Base-by-base conservation (phyloP, 768 basidiomycete genomes). In the Amanita rubescens region DNA sequence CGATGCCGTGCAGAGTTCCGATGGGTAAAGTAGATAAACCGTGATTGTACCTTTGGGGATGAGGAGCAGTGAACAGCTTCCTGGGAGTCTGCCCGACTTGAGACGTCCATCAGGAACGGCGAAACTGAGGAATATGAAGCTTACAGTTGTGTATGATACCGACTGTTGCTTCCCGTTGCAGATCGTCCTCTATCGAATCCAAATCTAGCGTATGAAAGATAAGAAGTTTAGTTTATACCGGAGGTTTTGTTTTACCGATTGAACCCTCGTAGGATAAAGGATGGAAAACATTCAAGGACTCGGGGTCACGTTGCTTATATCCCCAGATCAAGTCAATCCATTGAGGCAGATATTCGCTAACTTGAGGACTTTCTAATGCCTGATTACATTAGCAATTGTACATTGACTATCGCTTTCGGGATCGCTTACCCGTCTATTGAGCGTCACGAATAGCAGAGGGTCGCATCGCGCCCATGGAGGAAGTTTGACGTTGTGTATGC, bases 251-350 rank as follows among this genome's bases (percentile, higher is more conserved):
- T 71, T 17, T 54, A 83, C 89, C 85, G 57, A 95, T 87, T 0
- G 90, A 85, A 3, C 93, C 92, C 60, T 94, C 92, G 61, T 96
- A 96, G 14, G 91, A 94, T 33, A 96, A 70, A 0, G 94, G 94
- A 66, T 96, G 94, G 71, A 91, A 96, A 6, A 85, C 87, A 60
- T 96, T 97, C 55, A 85, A 68, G 0, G 87, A 80, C 6, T 77
- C 79, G 0, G 80, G 72, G 62, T 94, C 91, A 3, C 81, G 82
- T 73, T 95, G 90, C 56, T 89, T 89, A 65, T 69, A 81, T 33
- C 90, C 90, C 90, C 94, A 97, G 49, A 94, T 89, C 27, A 96
- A 76, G 62, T 97, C 94, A 58, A 97, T 94, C 94, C 94, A 96
- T 9, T 79, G 77, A 0, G 88, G 84, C 10, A 97, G 74, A 58